A percentile compares a stretch with the other conserved stretches of the same genome.
Evolutionary conservation across 257 asterid genomes (phyloP).

Genomic region (Misopates orontium): DNA sequence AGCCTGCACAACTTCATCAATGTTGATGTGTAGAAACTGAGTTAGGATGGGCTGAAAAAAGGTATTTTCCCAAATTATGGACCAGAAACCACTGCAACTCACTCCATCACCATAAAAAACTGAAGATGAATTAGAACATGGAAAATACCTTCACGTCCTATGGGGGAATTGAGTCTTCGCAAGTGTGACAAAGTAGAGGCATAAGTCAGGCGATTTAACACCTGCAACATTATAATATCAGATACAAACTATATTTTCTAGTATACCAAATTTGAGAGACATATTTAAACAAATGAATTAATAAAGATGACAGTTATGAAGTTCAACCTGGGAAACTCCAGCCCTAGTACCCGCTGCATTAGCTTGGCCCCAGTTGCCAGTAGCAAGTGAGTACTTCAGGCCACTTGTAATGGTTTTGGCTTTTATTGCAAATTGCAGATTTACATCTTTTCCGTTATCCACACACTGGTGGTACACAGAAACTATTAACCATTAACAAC

Average conservation of each 20-base stretch:
- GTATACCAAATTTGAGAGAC: background rate
- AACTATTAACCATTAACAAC: constrained; percentile 23
- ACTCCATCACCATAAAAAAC: constrained; percentile 12
- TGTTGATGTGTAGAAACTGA: background rate
- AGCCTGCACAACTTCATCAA: background rate
- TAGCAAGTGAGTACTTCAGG: constrained; percentile 91
- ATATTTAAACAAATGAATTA: background rate
- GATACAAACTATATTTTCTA: constrained; percentile 12
- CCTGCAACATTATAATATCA: constrained; percentile 47
- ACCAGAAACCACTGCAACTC: background rate
- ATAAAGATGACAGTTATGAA: constrained; percentile 13
- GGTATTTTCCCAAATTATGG: background rate
- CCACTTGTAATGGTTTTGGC: constrained; percentile 99
- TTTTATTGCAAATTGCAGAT: constrained; percentile 95
- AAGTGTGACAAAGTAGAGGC: constrained; percentile 95
- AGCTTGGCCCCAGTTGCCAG: constrained; percentile 99
- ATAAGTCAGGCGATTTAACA: constrained; percentile 94
- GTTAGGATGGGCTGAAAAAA: background rate
- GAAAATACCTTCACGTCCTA: constrained; percentile 91
- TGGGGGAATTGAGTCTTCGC: constrained; percentile 93
- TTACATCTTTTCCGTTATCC: constrained; percentile 95
- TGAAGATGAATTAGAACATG: background rate
- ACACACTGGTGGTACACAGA: constrained; percentile 60
- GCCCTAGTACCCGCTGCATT: constrained; percentile 99
- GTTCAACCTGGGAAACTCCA: constrained; percentile 93